phyloP scores from a whole-genome alignment of 2,329 filamentous ascomycete species.

The Botrytis fabae region DNA sequence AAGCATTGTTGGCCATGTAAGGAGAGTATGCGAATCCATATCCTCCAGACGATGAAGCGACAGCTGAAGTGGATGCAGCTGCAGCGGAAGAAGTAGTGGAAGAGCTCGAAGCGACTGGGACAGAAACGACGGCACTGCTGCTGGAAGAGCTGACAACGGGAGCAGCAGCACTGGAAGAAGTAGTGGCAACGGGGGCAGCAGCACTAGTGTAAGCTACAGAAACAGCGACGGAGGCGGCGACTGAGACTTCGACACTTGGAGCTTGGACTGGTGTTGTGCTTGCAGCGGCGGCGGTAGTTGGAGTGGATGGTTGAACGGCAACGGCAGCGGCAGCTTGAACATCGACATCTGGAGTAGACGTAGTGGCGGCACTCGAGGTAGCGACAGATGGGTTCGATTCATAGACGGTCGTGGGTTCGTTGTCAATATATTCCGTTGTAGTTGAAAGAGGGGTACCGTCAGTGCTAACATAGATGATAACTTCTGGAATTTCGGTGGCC shows the following conservation, averaged over 20 bases:
- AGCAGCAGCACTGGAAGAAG: not conserved
- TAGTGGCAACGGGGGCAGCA: not conserved
- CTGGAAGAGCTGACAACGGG: not conserved
- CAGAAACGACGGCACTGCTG: constrained; percentile 10
- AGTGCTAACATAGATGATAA: constrained; percentile 62
- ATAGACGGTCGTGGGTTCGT: constrained; percentile 13
- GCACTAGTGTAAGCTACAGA: not conserved
- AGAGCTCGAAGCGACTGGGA: constrained; percentile 22
- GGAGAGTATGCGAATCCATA: constrained; percentile 60
- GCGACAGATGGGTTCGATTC: constrained; percentile 5
- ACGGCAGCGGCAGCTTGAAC: not conserved
- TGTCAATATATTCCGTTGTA: constrained; percentile 34
- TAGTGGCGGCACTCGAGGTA: constrained; percentile 6
- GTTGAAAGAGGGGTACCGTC: constrained; percentile 54
- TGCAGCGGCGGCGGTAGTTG: not conserved
- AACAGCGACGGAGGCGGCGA: not conserved
- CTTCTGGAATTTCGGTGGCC: constrained; percentile 44
- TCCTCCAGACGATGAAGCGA: constrained; percentile 25
- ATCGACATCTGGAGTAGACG: not conserved
- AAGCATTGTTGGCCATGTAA: constrained; percentile 57
- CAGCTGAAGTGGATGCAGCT: constrained; percentile 16
- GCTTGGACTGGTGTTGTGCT: not conserved
- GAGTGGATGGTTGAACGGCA: not conserved
- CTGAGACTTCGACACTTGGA: not conserved
- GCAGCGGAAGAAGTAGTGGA: constrained; percentile 28